Evolutionary conservation across 148 eudicot genomes (phyloP).

Genomic region (Vaccinium macrocarpon): DNA sequence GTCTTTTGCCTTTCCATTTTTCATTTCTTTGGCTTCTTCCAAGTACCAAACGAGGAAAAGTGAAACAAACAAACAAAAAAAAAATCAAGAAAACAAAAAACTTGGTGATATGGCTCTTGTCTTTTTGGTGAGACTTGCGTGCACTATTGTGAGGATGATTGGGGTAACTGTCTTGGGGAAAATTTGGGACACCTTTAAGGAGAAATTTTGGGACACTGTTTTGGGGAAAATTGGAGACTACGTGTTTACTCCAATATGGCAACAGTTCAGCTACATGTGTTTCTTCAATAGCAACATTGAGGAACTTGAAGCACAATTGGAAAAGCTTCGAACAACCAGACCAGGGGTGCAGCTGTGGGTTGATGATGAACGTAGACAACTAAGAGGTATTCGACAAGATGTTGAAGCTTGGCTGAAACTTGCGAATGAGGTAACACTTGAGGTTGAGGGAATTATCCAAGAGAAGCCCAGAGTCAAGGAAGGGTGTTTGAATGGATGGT

Average conservation of each 20-base stretch:
- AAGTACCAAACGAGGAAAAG: too few species aligned
- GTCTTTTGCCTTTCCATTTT: too few species aligned
- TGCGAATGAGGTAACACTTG: not conserved
- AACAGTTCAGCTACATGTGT: constrained; percentile 13
- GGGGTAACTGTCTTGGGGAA: not conserved
- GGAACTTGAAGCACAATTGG: constrained; percentile 11
- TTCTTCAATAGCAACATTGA: constrained; percentile 17
- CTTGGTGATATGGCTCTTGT: too few species aligned
- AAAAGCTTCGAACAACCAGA: constrained; percentile 7
- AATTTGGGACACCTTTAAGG: not conserved
- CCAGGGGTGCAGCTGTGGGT: not conserved
- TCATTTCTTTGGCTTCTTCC: too few species aligned
- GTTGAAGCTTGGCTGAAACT: constrained; percentile 21
- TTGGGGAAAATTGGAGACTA: not conserved
- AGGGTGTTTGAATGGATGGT: not conserved
- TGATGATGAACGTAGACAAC: constrained; percentile 25
- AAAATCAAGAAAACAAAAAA: too few species aligned
- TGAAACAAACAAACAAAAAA: too few species aligned
- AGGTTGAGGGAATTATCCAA: constrained; percentile 1
- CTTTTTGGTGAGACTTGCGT: not conserved
- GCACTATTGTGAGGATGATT: too few species aligned
- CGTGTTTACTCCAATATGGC: not conserved
- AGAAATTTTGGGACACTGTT: too few species aligned
- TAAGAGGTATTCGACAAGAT: constrained; percentile 7
- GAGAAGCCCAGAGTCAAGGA: not conserved